A percentile compares a stretch with the other conserved stretches of the same genome.
phyloP scores from a whole-genome alignment of 129 eudicot species.

The Escallonia rubra region DNA sequence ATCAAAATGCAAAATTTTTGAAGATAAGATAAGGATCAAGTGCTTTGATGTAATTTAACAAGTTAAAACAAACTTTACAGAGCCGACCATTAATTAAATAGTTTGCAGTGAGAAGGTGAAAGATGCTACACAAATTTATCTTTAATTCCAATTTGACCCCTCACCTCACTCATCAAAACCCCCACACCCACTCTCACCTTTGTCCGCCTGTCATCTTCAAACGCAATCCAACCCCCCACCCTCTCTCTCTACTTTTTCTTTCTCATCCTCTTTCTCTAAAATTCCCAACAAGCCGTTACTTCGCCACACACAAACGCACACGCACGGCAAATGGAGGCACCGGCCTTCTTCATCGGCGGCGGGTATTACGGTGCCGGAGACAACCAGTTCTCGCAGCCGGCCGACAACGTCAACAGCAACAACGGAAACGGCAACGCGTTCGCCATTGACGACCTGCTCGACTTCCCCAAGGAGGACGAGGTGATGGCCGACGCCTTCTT shows the following conservation, averaged over 20 bases:
- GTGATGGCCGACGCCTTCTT: conserved; percentile 54
- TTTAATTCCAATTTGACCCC: conserved; percentile 37
- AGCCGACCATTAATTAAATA: conserved; percentile 20
- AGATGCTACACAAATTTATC: neutral
- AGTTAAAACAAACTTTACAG: conserved; percentile 39
- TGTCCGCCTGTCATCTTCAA: conserved; percentile 29
- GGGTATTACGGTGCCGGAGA: conserved; percentile 32
- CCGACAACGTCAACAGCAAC: conserved; percentile 22
- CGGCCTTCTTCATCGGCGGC: conserved; percentile 41
- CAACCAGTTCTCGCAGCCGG: conserved; percentile 10
- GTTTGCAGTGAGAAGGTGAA: neutral
- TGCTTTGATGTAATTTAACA: conserved; percentile 8
- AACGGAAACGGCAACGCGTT: conserved; percentile 37
- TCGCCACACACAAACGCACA: neutral
- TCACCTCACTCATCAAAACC: conserved; percentile 48
- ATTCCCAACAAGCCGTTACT: conserved; percentile 4
- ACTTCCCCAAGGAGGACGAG: conserved; percentile 68
- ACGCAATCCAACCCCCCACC: conserved; percentile 21
- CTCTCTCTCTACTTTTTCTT: conserved; percentile 17
- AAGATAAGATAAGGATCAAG: neutral
- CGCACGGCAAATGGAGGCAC: conserved; percentile 27
- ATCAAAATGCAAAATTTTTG: neutral
- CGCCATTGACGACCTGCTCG: conserved; percentile 66
- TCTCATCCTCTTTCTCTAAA: conserved; percentile 7
- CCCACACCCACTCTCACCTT: conserved; percentile 13